A percentile compares a stretch with the other conserved stretches of the same genome.
Evolutionary conservation across 2,329 filamentous ascomycete species (phyloP).

Genomic region (Ploettnerulaceae sp.): DNA sequence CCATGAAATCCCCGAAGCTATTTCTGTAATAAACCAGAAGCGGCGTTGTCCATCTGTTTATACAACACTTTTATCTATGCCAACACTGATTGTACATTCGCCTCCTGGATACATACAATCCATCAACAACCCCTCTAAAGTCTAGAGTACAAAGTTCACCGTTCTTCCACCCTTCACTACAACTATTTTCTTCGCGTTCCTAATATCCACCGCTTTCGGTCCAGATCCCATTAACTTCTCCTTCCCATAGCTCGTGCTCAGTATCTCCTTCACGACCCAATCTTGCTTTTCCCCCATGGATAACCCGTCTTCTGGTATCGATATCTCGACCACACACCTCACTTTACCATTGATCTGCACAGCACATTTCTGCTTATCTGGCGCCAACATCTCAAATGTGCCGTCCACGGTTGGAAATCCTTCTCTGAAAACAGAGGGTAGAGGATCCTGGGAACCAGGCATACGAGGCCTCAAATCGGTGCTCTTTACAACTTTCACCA

Average conservation of each 20-base stretch:
- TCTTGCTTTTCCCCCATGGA: constrained; percentile 36
- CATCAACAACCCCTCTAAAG: not conserved
- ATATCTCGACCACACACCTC: constrained; percentile 62
- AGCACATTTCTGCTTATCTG: constrained; percentile 51
- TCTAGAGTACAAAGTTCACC: constrained; percentile 64
- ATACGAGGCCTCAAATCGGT: not conserved
- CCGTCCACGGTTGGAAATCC: constrained; percentile 57
- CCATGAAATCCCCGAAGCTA: too few species aligned
- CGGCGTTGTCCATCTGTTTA: too few species aligned
- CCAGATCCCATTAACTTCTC: constrained; percentile 42
- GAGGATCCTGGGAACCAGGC: not conserved
- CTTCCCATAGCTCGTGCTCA: constrained; percentile 56
- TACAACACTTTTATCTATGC: not conserved
- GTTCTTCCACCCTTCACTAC: constrained; percentile 62
- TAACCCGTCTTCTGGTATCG: constrained; percentile 43
- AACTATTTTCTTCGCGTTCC: constrained; percentile 57
- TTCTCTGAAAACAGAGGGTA: constrained; percentile 39
- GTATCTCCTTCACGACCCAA: constrained; percentile 58
- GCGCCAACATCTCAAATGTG: constrained; percentile 45
- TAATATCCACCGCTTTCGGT: constrained; percentile 36
- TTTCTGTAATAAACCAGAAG: too few species aligned
- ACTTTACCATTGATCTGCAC: constrained; percentile 80
- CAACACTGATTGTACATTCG: not conserved
- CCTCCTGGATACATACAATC: not conserved
- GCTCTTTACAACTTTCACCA: not conserved